Conservation (phyloP, 371 early-diverging fungal genomes). For the Mortierella sp. region DNA sequence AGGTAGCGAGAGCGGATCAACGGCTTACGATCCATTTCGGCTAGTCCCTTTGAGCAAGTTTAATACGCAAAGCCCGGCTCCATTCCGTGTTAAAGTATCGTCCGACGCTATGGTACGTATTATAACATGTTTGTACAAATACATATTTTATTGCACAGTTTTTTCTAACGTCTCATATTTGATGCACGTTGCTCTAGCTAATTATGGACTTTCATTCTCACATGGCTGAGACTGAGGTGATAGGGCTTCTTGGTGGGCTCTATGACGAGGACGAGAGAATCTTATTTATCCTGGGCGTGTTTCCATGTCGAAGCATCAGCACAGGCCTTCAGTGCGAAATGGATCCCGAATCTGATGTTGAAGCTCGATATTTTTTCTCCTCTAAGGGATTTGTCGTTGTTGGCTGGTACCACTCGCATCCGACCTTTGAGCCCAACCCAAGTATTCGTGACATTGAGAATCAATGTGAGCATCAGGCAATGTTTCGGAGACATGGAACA, state of each 20-base stretch:
- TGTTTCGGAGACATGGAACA: conserved; percentile 71
- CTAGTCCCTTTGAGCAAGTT: conserved; percentile 72
- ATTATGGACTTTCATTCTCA: conserved; percentile 92
- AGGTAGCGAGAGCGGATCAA: conserved; percentile 19
- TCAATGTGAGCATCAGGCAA: conserved; percentile 82
- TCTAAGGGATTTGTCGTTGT: conserved; percentile 80
- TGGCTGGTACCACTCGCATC: conserved; percentile 96
- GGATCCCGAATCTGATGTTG: conserved; percentile 87
- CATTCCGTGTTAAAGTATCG: conserved; percentile 71
- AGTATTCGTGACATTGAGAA: conserved; percentile 88
- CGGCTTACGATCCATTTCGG: conserved; percentile 76
- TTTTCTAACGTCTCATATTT: background rate
- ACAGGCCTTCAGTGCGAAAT: conserved; percentile 87
- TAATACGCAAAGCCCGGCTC: conserved; percentile 63
- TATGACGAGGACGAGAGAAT: conserved; percentile 62
- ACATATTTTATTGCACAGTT: background rate
- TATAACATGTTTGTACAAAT: background rate
- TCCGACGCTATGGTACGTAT: conserved; percentile 72
- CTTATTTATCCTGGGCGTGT: conserved; percentile 67
- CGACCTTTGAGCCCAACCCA: conserved; percentile 87
- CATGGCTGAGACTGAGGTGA: conserved; percentile 86
- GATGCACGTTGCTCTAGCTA: conserved; percentile 57
- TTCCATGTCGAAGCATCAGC: conserved; percentile 78
- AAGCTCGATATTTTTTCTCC: conserved; percentile 78
- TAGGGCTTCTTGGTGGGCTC: conserved; percentile 86